Base-by-base conservation (phyloP, 192 early-diverging fungal species). In the Funneliformis mosseae region DNA sequence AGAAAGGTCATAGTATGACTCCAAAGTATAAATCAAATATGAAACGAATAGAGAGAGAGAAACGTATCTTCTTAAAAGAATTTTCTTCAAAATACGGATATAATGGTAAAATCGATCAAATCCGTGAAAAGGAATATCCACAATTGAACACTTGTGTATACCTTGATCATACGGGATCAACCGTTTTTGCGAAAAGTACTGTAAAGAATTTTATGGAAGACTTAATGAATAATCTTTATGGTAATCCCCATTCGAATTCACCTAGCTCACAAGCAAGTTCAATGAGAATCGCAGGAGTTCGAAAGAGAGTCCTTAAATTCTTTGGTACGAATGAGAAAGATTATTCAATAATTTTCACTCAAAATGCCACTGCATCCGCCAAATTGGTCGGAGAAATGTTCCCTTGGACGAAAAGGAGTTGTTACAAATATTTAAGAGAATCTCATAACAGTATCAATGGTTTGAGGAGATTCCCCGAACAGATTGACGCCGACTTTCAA, bases 391-490 rank as follows among this genome's bases (percentile, higher is more conserved):
- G 90, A 5, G 95, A 97, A 62, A 80, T 87, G 21, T 83, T 93
- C n/a, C 90, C 91, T 28, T 89, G 93, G 88, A 55, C 81, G 2
- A 50, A 62, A 6, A 60, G 48, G 9, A 84, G 85, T 14, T 78
- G 81, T 62, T 87, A 92, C 68, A 92, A 87, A 25, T 90, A 92
- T 73, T 87, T 93, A n/a, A 82, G 87, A 4, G 90, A 90, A 70
- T 84, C 88, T 43, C 96, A 97, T 73, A 96, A 93, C 4, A 93
- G 92, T 71, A 81, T 95, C 0, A 88, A 95, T 10, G 95, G 95
- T 1, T 80, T 96, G 68, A 84, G 95, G 16, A 85, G 87, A 4
- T 69, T 92, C 27, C 91, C 87, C 4, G 79, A 84, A 7, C 80
- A 83, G 18, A 75, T 64, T 8, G 87, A 85, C 2, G 79, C 75